Conservation (phyloP, 2,329 filamentous ascomycete genomes). For the Diaporthe australafricana region DNA sequence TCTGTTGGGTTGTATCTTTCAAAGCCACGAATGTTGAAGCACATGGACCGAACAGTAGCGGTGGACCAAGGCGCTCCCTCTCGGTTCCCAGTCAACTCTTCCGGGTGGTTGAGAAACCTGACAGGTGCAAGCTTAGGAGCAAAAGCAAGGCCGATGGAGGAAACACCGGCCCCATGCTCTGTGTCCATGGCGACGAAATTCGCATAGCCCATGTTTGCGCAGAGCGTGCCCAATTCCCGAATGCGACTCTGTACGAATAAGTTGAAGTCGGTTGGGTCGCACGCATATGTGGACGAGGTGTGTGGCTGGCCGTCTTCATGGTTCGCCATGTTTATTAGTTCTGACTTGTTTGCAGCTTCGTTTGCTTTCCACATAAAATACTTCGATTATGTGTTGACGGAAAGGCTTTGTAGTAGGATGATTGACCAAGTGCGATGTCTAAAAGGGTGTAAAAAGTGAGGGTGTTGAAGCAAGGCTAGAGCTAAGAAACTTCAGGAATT, state of each 20-base stretch:
- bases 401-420: background rate
- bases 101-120: background rate
- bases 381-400: background rate
- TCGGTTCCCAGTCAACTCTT: background rate
- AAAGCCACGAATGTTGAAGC: constrained; percentile 8
- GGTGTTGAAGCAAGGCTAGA: background rate
- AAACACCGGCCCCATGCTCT: background rate
- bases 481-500: background rate
- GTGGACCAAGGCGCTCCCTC: too few species aligned
- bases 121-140: background rate
- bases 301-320: too few species aligned
- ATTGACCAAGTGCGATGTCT: background rate
- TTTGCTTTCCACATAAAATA: background rate
- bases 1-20: background rate
- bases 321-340: too few species aligned
- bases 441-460: background rate
- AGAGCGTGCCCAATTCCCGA: background rate
- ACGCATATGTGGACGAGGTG: too few species aligned
- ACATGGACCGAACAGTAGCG: background rate
- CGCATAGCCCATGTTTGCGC: background rate
- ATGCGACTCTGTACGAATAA: background rate
- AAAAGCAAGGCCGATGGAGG: background rate
- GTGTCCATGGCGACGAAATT: background rate
- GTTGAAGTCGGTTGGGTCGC: background rate
- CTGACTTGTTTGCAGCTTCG: background rate